Percentiles rank a stretch among this genome's conserved stretches.
Evolutionary conservation across 495 filamentous ascomycete species (phyloP).

Genomic region (Hypoxylon cercidicola): DNA sequence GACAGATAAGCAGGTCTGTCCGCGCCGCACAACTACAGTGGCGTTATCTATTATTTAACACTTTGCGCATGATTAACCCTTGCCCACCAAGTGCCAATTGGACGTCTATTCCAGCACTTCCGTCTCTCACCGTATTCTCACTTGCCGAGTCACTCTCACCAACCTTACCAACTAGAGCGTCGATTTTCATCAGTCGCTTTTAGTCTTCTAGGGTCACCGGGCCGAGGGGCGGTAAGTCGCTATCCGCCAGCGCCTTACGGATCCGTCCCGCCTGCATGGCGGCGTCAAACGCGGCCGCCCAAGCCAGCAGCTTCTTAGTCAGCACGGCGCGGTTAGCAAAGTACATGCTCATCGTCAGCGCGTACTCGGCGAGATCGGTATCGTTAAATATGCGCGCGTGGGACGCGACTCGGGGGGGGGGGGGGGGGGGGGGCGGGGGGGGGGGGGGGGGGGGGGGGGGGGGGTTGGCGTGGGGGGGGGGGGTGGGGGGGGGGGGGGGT

Average conservation of each 20-base stretch:
- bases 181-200: conserved; percentile 3
- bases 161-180: conserved; percentile 6
- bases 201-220: conserved; percentile 4
- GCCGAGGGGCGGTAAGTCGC: conserved; percentile 5
- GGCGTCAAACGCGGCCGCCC: conserved; percentile 3
- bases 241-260: conserved; percentile 4
- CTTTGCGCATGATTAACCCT: background rate
- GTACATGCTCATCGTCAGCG: conserved; percentile 15
- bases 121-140: background rate
- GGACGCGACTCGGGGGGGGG: no score
- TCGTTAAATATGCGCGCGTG: conserved; percentile 5
- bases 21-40: no score
- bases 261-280: conserved; percentile 9
- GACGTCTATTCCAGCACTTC: background rate
- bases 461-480: no score
- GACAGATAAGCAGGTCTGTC: no score
- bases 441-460: no score
- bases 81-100: conserved; percentile 9
- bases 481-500: no score
- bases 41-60: no score
- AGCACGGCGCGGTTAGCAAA: conserved; percentile 13
- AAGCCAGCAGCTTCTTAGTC: conserved; percentile 2
- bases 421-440: no score
- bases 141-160: background rate
- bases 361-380: conserved; percentile 9